Evolutionary conservation across 768 basidiomycete genomes (phyloP).

Genomic region (Boletellus ananiceps): DNA sequence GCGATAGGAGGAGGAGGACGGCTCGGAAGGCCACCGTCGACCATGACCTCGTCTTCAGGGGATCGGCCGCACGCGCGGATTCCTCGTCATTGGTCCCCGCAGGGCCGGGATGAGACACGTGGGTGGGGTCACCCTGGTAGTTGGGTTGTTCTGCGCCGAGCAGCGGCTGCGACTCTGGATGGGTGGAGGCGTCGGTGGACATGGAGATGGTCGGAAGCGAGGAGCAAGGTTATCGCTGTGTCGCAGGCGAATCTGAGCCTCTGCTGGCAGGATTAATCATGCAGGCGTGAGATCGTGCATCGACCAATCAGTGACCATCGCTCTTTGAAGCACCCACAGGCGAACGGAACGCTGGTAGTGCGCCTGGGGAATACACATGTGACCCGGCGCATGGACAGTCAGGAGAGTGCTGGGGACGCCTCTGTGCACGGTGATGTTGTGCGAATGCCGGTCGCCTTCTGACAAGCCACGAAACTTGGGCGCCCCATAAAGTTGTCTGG

Average conservation of each 20-base stretch:
- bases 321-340: too few species aligned
- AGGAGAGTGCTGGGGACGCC: too few species aligned
- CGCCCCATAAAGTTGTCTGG: too few species aligned
- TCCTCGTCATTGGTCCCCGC: conserved; percentile 18
- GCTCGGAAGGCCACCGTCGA: conserved; percentile 25
- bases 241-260: background rate
- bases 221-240: background rate
- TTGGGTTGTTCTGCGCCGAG: conserved; percentile 13
- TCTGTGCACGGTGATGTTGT: too few species aligned
- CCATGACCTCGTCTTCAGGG: conserved; percentile 11
- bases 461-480: too few species aligned
- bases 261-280: background rate
- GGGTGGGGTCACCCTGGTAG: conserved; percentile 12
- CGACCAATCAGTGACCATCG: too few species aligned
- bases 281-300: background rate
- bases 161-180: conserved; percentile 22
- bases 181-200: conserved; percentile 12
- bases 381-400: too few species aligned
- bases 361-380: too few species aligned
- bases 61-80: background rate
- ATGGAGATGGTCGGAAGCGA: conserved; percentile 15
- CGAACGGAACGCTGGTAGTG: too few species aligned
- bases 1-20: conserved; percentile 33
- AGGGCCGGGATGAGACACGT: background rate
- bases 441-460: too few species aligned